phyloP scores from a whole-genome alignment of 768 basidiomycete species.

The Sarcomyxa edulis region DNA sequence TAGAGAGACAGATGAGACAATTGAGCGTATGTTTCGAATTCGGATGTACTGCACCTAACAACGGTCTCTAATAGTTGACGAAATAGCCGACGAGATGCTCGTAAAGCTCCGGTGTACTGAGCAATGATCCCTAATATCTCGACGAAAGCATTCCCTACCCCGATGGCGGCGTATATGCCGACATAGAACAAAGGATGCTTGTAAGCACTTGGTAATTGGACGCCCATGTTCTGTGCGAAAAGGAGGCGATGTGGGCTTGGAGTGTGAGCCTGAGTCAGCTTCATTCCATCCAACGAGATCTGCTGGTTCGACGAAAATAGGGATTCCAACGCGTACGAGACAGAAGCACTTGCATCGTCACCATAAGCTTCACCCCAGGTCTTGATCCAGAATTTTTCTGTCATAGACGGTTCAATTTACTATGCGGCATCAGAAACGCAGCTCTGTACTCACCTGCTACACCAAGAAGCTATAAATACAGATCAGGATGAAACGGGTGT shows the following conservation, averaged over 20 bases:
- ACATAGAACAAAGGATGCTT: slow-evolving; percentile 71
- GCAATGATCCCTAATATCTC: slow-evolving; percentile 41
- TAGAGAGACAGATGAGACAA: too few relatives aligned
- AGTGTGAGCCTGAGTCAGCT: too few relatives aligned
- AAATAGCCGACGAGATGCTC: slow-evolving; percentile 42
- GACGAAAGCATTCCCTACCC: slow-evolving; percentile 41
- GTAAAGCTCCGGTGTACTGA: slow-evolving; percentile 58
- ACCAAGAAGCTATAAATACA: slow-evolving; percentile 33
- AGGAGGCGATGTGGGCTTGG: too few relatives aligned
- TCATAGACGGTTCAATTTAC: too few relatives aligned
- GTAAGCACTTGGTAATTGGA: slow-evolving; percentile 43
- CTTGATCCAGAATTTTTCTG: too few relatives aligned
- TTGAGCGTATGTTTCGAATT: too few relatives aligned
- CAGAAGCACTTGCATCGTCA: slow-evolving; percentile 12
- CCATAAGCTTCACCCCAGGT: slow-evolving; percentile 67
- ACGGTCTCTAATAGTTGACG: slow-evolving; percentile 59
- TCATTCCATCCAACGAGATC: slow-evolving; percentile 28
- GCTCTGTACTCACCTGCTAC: too few relatives aligned
- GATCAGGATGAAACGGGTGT: too few relatives aligned
- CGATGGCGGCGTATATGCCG: slow-evolving; percentile 59
- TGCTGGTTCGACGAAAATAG: slow-evolving; percentile 34
- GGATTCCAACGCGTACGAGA: slow-evolving; percentile 26
- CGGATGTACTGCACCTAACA: too few relatives aligned
- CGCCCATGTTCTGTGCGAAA: too few relatives aligned
- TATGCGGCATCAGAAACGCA: too few relatives aligned